Conservation (phyloP, 176 grass and related monocot genomes). For the Hsuehochloa calcarea region DNA sequence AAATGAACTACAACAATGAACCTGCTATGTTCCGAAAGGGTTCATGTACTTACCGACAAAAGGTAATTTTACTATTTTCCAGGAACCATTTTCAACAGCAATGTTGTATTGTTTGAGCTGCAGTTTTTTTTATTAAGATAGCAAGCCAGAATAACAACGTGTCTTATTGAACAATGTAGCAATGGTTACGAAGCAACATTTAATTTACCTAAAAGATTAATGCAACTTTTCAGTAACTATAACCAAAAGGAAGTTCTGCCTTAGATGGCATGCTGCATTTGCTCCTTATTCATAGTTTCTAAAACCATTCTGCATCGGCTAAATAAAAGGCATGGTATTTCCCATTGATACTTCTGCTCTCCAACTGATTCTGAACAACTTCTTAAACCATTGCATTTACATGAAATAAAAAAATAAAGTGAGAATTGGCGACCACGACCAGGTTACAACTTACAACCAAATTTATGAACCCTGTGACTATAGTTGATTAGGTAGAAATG, state of each 20-base stretch:
- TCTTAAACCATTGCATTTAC: not conserved
- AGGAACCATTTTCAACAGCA: not conserved
- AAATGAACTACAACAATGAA: conserved; percentile 68
- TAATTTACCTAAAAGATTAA: not conserved
- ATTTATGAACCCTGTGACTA: not conserved
- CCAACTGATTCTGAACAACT: not conserved
- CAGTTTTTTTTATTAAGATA: not conserved
- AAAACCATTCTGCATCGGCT: not conserved
- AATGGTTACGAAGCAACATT: conserved; percentile 12
- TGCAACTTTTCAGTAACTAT: not conserved
- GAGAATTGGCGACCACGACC: not conserved
- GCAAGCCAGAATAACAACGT: not conserved
- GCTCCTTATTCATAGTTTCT: not conserved
- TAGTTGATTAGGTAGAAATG: not conserved
- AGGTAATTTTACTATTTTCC: conserved; percentile 24
- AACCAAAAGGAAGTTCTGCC: not conserved
- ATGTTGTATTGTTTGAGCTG: not conserved
- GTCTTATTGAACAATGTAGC: not conserved
- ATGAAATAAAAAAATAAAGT: not conserved
- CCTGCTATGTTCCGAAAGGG: conserved; percentile 62
- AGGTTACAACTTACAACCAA: not conserved
- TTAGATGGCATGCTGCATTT: not conserved
- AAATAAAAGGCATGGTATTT: not conserved
- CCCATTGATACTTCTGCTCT: not conserved
- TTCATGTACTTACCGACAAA: conserved; percentile 51